phyloP scores from a whole-genome alignment of 495 filamentous ascomycete species.

The Penicillium diatomitis region DNA sequence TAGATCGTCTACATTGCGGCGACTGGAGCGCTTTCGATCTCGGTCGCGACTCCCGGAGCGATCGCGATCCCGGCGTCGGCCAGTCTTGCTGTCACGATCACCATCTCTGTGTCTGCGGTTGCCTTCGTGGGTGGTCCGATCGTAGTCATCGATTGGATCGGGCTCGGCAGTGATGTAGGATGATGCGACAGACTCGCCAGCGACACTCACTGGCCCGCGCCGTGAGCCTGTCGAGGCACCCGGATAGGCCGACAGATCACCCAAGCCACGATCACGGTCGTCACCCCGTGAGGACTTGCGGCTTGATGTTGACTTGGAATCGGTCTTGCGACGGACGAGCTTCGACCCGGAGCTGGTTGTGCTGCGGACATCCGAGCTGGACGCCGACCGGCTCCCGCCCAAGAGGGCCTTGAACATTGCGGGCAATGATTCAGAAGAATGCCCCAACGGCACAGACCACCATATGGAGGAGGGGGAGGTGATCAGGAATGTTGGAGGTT shows the following conservation, averaged over 20 bases:
- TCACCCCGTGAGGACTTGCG: slow-evolving; percentile 46
- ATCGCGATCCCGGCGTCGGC: slow-evolving; percentile 23
- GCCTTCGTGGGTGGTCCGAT: slow-evolving; percentile 24
- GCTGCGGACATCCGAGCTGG: slow-evolving; percentile 30
- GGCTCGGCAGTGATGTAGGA: slow-evolving; percentile 47
- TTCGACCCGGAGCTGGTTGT: slow-evolving; percentile 24
- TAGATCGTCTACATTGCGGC: slow-evolving; percentile 15
- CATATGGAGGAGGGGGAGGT: slow-evolving; percentile 19
- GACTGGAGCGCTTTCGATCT: slow-evolving; percentile 17
- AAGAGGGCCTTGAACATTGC: slow-evolving; percentile 40
- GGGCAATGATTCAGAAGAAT: slow-evolving; percentile 23
- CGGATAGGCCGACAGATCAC: slow-evolving; percentile 29
- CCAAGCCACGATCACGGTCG: slow-evolving; percentile 43
- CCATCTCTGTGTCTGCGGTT: slow-evolving; percentile 24
- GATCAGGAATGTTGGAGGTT: slow-evolving; percentile 13
- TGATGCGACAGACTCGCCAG: slow-evolving; percentile 41
- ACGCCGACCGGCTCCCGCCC: slow-evolving; percentile 34
- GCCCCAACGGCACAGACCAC: slow-evolving; percentile 17
- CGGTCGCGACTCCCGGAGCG: slow-evolving; percentile 27
- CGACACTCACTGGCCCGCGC: slow-evolving; percentile 27
- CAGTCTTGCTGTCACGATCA: slow-evolving; percentile 25
- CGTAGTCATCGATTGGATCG: slow-evolving; percentile 17
- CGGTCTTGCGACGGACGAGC: slow-evolving; percentile 25
- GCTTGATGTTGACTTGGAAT: slow-evolving; percentile 31
- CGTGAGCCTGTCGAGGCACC: slow-evolving; percentile 30